Evolutionary conservation across 441 rosid genomes (phyloP).

Genomic region (Kokia cookei): DNA sequence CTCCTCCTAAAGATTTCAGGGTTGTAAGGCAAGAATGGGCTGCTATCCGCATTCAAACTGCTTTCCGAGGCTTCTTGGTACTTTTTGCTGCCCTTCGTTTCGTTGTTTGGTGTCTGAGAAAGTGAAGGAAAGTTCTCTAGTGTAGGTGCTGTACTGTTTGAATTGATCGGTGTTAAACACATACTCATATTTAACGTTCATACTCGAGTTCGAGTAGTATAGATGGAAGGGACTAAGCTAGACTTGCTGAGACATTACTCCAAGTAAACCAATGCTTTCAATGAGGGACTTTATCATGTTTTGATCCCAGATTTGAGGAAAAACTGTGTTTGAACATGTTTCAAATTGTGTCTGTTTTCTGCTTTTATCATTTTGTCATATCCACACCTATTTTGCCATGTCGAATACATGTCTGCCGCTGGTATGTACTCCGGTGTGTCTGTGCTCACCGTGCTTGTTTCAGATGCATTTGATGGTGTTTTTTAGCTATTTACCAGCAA

Average conservation of each 20-base stretch:
- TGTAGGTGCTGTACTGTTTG: background rate
- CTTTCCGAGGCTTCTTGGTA: constrained; percentile 93
- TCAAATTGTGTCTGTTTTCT: too few species aligned
- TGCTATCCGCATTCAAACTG: constrained; percentile 85
- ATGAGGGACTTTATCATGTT: too few species aligned
- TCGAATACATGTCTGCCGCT: too few species aligned
- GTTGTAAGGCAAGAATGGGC: constrained; percentile 87
- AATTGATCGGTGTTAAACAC: too few species aligned
- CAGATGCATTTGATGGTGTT: background rate
- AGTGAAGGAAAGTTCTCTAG: background rate
- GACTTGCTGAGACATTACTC: background rate
- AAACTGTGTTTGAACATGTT: too few species aligned
- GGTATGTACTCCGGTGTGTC: background rate
- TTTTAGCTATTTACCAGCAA: background rate
- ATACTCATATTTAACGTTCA: too few species aligned
- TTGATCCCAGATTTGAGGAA: too few species aligned
- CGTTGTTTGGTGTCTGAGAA: constrained; percentile 2
- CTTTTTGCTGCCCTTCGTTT: background rate
- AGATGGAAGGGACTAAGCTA: background rate
- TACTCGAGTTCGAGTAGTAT: too few species aligned
- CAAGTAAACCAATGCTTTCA: too few species aligned
- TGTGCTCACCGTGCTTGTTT: background rate
- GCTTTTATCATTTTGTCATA: too few species aligned
- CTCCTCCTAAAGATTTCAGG: constrained; percentile 83
- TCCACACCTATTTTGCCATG: too few species aligned